Percentiles rank a stretch among this genome's conserved stretches.
Conservation (phyloP, 2,329 filamentous ascomycete species). For the Sclerotinia borealis region DNA sequence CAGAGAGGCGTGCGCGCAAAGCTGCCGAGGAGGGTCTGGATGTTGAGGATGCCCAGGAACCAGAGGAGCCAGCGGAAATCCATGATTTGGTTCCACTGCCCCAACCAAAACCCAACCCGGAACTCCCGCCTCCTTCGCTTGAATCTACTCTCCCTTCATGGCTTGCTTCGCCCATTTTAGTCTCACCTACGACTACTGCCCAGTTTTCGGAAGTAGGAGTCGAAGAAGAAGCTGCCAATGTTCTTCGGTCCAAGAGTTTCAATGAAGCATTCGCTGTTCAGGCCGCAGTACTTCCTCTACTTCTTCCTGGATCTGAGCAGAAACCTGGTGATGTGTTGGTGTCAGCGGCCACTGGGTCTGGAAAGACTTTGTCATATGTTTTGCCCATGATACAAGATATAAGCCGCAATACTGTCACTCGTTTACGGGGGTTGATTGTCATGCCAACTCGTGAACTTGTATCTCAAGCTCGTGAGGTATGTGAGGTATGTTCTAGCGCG, state of each 20-base stretch:
- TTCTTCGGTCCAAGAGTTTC: conserved; percentile 63
- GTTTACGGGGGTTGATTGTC: conserved; percentile 73
- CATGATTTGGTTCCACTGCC: conserved; percentile 77
- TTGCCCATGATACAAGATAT: conserved; percentile 78
- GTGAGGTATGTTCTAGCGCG: conserved; percentile 64
- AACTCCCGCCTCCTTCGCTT: conserved; percentile 52
- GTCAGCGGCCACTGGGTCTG: conserved; percentile 89
- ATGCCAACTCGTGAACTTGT: conserved; percentile 90
- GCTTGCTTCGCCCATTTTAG: conserved; percentile 69
- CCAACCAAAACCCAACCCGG: conserved; percentile 61
- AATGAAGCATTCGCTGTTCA: conserved; percentile 72
- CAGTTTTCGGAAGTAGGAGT: conserved; percentile 63
- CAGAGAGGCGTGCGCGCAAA: conserved; percentile 37
- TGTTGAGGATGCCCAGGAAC: conserved; percentile 20
- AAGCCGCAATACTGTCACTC: conserved; percentile 55
- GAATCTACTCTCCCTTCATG: conserved; percentile 76
- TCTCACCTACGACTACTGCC: conserved; percentile 52
- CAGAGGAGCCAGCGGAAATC: conserved; percentile 38
- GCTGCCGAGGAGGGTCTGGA: conserved; percentile 28
- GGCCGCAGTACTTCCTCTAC: conserved; percentile 70
- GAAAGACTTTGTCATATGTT: conserved; percentile 89
- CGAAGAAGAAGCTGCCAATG: conserved; percentile 50
- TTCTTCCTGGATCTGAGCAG: conserved; percentile 59
- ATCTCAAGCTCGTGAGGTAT: conserved; percentile 73
- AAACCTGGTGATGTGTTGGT: conserved; percentile 76